Evolutionary conservation across 2,329 filamentous ascomycete species (phyloP), one percentile per base, ranked within the genome.

Genomic region (Nigrospora oryzae): DNA sequence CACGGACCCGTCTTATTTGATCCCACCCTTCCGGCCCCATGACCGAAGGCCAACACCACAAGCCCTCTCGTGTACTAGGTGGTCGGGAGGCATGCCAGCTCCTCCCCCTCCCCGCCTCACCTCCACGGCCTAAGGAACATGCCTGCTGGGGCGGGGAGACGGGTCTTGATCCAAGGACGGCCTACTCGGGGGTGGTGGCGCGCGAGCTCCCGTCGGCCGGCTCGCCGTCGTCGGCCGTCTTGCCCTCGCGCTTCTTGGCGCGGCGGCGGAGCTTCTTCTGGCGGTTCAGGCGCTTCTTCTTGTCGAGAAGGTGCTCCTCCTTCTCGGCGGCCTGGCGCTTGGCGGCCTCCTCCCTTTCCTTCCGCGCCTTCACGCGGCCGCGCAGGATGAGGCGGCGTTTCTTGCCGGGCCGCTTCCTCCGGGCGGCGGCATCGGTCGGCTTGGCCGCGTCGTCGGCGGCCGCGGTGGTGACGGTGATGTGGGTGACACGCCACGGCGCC

Each of bases 201-300:
- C 40, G 33, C 17, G 40, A 42, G 34, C 40, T 36, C 12, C 19
- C 32, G 28, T 30, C 40, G 30, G 35, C 40, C 36, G 34, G 56
- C 23, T 54, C 55, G 4, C 45, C 60, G 33, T 53, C 55, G 15
- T 42, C 50, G 12, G 50, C 57, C 56, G 61, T 51, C 53, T 78
- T 81, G 62, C 68, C 67, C 53, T 73, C 73, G 57, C 70, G 77
- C 50, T 72, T 75, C 62, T 82, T 82, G 37, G 71, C 68, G 54
- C 72, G 70, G 55, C 71, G 68, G 59, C 77, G 75, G 48, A 81
- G 52, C 64, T 83, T 81, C 66, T 77, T 81, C 53, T 73, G 59
- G 46, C 75, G 63, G 52, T 83, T 83, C 50, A 79, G 56, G 51
- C 77, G 68, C 63, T 79, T 79, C 65, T 79, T 80, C 68, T 81